Conservation (phyloP, 495 filamentous ascomycete genomes). For the Terfezia claveryi region DNA sequence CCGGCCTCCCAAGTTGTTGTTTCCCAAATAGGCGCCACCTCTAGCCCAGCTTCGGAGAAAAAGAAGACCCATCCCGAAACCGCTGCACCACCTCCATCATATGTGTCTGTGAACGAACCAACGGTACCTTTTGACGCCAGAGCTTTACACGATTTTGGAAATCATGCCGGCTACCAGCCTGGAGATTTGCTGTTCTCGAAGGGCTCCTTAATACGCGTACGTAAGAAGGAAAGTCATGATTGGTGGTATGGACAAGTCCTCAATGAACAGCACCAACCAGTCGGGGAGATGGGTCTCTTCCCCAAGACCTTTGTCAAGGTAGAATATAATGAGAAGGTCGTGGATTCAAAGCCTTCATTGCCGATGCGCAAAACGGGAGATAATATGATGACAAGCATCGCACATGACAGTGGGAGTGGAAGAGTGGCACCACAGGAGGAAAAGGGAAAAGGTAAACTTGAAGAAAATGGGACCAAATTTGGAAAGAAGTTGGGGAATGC, state of each 20-base stretch:
- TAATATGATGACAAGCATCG: constrained; percentile 18
- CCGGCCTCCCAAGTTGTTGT: too few relatives aligned
- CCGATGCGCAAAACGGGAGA: constrained; percentile 11
- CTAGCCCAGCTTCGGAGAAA: too few relatives aligned
- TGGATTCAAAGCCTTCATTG: constrained; percentile 1
- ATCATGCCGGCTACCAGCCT: constrained; percentile 22
- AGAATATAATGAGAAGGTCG: constrained; percentile 2
- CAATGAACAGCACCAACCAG: constrained; percentile 28
- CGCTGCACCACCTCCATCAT: too few relatives aligned
- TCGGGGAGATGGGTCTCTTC: constrained; percentile 66
- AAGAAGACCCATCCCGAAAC: too few relatives aligned
- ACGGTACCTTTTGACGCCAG: too few relatives aligned
- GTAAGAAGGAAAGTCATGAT: constrained; percentile 82
- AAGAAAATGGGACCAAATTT: constrained; percentile 45
- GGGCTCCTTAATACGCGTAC: constrained; percentile 55
- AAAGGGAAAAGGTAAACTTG: constrained; percentile 11
- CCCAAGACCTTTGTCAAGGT: constrained; percentile 67
- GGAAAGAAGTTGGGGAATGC: constrained; percentile 57
- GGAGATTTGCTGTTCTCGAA: constrained; percentile 57
- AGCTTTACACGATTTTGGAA: too few relatives aligned
- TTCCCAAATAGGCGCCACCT: too few relatives aligned
- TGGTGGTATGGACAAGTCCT: constrained; percentile 85
- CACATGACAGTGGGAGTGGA: constrained; percentile 4
- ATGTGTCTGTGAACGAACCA: too few relatives aligned
- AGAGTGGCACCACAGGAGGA: neutral